Base-by-base conservation (phyloP, 164 flowering plant species). In the Amborella trichopoda region DNA sequence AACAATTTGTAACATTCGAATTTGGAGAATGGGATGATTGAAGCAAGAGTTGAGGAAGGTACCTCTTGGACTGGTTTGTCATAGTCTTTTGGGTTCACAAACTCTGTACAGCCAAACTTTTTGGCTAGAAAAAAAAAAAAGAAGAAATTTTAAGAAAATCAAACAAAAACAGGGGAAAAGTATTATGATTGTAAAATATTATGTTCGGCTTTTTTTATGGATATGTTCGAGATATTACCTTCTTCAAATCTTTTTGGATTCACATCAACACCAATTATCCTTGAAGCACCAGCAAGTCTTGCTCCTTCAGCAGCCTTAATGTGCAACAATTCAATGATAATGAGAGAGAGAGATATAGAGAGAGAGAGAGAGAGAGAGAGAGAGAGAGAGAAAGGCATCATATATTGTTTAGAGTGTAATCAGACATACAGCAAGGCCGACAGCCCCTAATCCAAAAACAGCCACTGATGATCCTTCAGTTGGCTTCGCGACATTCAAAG, bases 221-320 rank as follows among this genome's bases (percentile, higher is more conserved):
- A 14, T 19, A 5, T 3, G 12, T 17, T 18, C 20, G 2, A 54
- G 16, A 0, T 23, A 23, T 40, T 42, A 74, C 87, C 83, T 59
- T 51, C 49, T 20, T 62, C 66, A 33, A 74, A 72, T 58, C 75
- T 68, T 37, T 17, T 42, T 3, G 76, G 18, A 28, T 69, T 68
- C 33, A 72, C 8, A 61, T 79, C 86, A 49, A 76, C 67, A 28
- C 82, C 80, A 42, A 76, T 76, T 13, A 79, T 76, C 60, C 82
- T 72, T 3, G 80, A 69, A 52, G 81, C 85, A 9, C 81, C 80
- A 32, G 81, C 60, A 49, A 74, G 53, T 25, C 77, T 67, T 22
- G 81, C 77, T 9, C 85, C 85, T 58, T 78, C 79, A 4, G 71
- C 72, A 55, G 80, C 81, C 81, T 79, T 23, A 53, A n/a, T n/a